Evolutionary conservation across 495 filamentous ascomycete species (phyloP), one percentile per base, ranked within the genome.

Genomic region (Physcia stellaris): DNA sequence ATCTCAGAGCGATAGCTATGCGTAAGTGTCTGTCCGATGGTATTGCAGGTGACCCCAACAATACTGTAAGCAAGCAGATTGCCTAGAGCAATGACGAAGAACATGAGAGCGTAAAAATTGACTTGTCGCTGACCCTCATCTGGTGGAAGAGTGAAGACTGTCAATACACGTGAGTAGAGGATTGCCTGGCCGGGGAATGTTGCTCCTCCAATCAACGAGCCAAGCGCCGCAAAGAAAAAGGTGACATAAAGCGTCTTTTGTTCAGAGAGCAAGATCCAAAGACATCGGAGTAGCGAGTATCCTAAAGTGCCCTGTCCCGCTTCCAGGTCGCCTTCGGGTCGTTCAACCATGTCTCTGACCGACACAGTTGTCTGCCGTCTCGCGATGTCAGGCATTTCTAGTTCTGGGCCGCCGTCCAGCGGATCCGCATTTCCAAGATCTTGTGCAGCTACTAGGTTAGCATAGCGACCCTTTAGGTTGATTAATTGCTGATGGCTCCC

Each of bases 81-180:
- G 2, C 61, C 70, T 10, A 75, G 63, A 12, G 59, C 56, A n/a
- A 57, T 23, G 10, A 61, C 46, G 28, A 60, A 57, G 49, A 80
- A 80, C 69, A 78, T 78, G 22, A 80, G 46, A 12, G 73, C 66
- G 74, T 74, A 82, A 41, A 80, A 79, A 35, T 64, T 66, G 10
- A 23, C 40, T 22, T 42, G 18, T 9, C 22, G 19, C 4, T 24
- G 16, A 24, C 21, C 32, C 12, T 24, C 29, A 16, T 24, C 5
- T 5, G 15, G 15, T 15, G 24, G 61, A 32, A 11, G 30, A 17
- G 19, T 24, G 29, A 63, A 62, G 0, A 58, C 57, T 6, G 47
- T 28, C 11, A 63, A 39, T 1, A 61, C 16, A 10, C 52, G 45
- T 0, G 59, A 54, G 36, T 57, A 64, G 11, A 66, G 45, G 38